Evolutionary conservation across 495 filamentous ascomycete species (phyloP).

Genomic region (Glonium stellatum): DNA sequence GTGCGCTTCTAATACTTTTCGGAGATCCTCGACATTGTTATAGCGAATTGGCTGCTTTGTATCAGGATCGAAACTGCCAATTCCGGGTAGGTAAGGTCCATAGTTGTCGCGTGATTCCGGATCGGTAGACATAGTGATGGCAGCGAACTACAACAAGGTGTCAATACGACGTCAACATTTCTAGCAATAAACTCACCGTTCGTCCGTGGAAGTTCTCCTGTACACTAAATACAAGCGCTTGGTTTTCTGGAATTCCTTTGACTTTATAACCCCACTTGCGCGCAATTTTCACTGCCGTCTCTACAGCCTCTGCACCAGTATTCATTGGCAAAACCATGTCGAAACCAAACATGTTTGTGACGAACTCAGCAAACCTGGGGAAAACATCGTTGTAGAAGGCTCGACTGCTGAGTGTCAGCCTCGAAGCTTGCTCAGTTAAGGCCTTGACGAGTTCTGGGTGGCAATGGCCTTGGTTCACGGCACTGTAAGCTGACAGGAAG

Average conservation of each 20-base stretch:
- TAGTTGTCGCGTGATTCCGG: conserved; percentile 95
- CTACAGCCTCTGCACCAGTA: conserved; percentile 96
- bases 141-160: conserved; percentile 63
- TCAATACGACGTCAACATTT: too few relatives aligned
- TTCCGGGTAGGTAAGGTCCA: conserved; percentile 84
- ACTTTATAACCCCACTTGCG: conserved; percentile 98
- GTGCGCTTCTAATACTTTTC: conserved; percentile 69
- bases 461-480: conserved; percentile 98
- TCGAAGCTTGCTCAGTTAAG: conserved; percentile 79
- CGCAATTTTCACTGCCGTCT: conserved; percentile 95
- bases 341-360: conserved; percentile 82
- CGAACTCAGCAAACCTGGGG: conserved; percentile 88
- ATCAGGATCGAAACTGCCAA: conserved; percentile 70
- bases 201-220: conserved; percentile 94
- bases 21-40: conserved; percentile 75
- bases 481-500: conserved; percentile 95
- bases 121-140: conserved; percentile 90
- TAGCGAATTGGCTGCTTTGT: conserved; percentile 75
- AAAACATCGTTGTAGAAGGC: conserved; percentile 99
- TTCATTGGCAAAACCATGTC: conserved; percentile 99
- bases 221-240: conserved; percentile 78
- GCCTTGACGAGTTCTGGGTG: conserved; percentile 92
- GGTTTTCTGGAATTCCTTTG: conserved; percentile 78
- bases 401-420: conserved; percentile 86
- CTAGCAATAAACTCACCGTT: conserved; percentile 54